These are phyloP conservation scores for Colletotrichum eleusines DNA, from an alignment of 2,329 filamentous ascomycete species.

Conservation along the genomic window DNA sequence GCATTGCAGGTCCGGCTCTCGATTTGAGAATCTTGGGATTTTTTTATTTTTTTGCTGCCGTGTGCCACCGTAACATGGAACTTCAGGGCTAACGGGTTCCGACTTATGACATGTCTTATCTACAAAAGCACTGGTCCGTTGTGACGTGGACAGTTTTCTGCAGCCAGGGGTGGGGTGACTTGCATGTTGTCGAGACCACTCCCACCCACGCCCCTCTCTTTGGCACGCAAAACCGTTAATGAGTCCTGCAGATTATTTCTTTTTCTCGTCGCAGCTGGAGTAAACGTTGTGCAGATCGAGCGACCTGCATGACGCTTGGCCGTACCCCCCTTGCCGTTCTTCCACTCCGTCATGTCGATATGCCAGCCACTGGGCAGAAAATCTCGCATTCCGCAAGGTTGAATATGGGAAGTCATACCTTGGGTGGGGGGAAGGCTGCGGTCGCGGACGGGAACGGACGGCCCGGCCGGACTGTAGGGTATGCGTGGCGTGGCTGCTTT, in stretches of 20 bases:
- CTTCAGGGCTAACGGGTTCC: background rate
- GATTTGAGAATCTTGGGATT: background rate
- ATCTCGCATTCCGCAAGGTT: background rate
- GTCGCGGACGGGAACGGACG: background rate
- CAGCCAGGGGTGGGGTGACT: background rate
- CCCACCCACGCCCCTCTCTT: background rate
- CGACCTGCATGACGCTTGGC: background rate
- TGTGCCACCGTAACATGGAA: background rate
- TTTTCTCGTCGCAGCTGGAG: background rate
- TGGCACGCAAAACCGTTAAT: background rate
- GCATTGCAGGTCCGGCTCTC: background rate
- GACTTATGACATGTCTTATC: constrained; percentile 11
- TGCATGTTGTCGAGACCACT: background rate
- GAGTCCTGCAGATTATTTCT: background rate
- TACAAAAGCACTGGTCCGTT: background rate
- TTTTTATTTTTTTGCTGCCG: too few species aligned
- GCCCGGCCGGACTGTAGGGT: background rate
- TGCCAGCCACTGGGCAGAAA: background rate
- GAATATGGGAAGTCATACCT: background rate
- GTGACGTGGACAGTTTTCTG: background rate
- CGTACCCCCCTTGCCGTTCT: too few species aligned
- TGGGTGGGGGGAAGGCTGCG: background rate
- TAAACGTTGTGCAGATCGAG: background rate
- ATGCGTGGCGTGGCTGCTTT: constrained; percentile 4
- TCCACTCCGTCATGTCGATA: background rate